These are phyloP conservation scores for Tylopilus balloui DNA, from an alignment of 768 basidiomycete genomes.

Conservation along the genomic window DNA sequence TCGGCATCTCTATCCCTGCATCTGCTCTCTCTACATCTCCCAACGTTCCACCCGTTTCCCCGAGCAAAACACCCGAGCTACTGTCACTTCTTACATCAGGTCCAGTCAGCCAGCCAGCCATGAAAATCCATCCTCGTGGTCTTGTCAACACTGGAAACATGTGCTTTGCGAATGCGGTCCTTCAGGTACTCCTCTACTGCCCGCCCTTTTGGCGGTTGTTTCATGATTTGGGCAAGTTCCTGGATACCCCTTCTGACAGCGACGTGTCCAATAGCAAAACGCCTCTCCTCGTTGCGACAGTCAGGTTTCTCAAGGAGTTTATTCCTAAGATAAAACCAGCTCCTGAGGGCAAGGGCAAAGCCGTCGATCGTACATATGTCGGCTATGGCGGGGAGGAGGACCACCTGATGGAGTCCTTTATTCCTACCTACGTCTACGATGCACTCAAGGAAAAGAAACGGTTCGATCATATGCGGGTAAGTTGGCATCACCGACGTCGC, in stretches of 20 bases:
- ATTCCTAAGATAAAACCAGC: slow-evolving; percentile 20
- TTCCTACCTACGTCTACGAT: slow-evolving; percentile 84
- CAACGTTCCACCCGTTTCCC: slow-evolving; percentile 28
- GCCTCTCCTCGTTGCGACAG: slow-evolving; percentile 63
- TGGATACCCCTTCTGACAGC: slow-evolving; percentile 31
- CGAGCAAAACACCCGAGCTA: slow-evolving; percentile 45
- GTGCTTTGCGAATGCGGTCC: slow-evolving; percentile 94
- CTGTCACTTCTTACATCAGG: slow-evolving; percentile 49
- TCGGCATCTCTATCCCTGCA: slow-evolving; percentile 72
- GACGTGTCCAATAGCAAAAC: slow-evolving; percentile 33
- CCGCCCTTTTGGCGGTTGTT: slow-evolving; percentile 82
- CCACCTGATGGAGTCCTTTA: slow-evolving; percentile 60
- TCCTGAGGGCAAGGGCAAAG: slow-evolving; percentile 38
- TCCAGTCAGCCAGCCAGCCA: slow-evolving; percentile 19
- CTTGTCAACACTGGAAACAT: slow-evolving; percentile 94
- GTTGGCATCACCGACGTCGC: slow-evolving; percentile 27
- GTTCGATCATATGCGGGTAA: slow-evolving; percentile 87
- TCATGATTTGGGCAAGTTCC: slow-evolving; percentile 56
- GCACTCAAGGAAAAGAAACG: slow-evolving; percentile 91
- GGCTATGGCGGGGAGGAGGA: slow-evolving; percentile 42
- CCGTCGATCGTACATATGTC: slow-evolving; percentile 31
- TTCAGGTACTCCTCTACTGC: slow-evolving; percentile 88
- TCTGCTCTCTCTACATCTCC: slow-evolving; percentile 24
- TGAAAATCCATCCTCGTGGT: slow-evolving; percentile 64
- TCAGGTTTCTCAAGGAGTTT: slow-evolving; percentile 80